phyloP scores from a whole-genome alignment of 257 asterid species.

The Solanum arcanum region DNA sequence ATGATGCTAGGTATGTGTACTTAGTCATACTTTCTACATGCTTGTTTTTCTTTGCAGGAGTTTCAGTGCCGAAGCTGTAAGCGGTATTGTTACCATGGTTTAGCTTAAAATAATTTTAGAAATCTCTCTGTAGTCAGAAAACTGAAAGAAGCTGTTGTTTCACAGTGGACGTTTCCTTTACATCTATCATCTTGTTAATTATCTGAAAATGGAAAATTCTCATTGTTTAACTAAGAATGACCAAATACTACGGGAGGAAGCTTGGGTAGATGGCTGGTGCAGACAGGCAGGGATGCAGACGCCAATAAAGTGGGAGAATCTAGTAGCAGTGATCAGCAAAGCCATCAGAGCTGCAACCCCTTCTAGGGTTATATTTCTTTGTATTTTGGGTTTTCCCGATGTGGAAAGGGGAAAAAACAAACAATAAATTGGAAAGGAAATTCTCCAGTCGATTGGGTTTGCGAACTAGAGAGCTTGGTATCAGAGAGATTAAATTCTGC shows the following conservation, averaged over 20 bases:
- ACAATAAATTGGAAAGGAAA: neutral
- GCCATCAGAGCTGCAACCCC: neutral
- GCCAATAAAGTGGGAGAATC: neutral
- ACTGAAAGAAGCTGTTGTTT: neutral
- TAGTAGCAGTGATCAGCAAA: neutral
- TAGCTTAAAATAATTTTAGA: neutral
- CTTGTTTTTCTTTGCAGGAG: neutral
- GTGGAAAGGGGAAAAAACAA: neutral
- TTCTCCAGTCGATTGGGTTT: neutral
- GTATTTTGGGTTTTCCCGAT: neutral
- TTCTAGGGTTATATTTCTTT: neutral
- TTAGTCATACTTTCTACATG: neutral
- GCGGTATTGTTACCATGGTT: neutral
- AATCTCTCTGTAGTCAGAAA: neutral
- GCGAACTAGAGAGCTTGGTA: neutral
- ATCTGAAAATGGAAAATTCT: neutral
- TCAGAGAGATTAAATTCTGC: neutral
- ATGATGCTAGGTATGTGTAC: constrained; percentile 65
- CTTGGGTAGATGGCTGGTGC: neutral
- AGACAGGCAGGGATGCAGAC: neutral
- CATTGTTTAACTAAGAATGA: neutral
- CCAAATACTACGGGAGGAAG: neutral
- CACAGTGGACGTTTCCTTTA: neutral
- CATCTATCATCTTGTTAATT: neutral
- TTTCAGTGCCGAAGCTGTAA: neutral